Conservation (phyloP, 352 stramenopile species). For the Globisporangium lucens region DNA sequence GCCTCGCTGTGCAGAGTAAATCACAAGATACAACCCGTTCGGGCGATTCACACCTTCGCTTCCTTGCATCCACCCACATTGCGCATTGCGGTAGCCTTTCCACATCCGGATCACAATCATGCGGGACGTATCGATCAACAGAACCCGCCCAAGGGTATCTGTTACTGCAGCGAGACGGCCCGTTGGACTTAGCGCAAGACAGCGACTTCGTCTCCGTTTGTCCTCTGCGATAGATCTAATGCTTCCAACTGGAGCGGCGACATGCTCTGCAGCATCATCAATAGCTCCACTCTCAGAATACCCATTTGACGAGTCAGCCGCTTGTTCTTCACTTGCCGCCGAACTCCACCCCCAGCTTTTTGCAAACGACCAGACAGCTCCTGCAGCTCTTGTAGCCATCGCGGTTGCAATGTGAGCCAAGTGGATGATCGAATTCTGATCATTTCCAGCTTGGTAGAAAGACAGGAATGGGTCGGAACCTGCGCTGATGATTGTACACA, state of each 20-base stretch:
- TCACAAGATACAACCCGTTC: conserved; percentile 73
- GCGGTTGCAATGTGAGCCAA: conserved; percentile 82
- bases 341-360: conserved; percentile 75
- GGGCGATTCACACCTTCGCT: conserved; percentile 42
- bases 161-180: conserved; percentile 65
- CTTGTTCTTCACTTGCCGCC: conserved; percentile 13
- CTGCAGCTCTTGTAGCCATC: conserved; percentile 69
- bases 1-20: conserved; percentile 80
- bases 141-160: conserved; percentile 70
- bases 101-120: conserved; percentile 86
- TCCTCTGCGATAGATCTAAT: conserved; percentile 61
- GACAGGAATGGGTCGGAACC: conserved; percentile 65
- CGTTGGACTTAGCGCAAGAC: conserved; percentile 66
- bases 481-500: conserved; percentile 71
- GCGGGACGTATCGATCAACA: conserved; percentile 72
- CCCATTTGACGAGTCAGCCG: not conserved
- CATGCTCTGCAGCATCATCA: conserved; percentile 64
- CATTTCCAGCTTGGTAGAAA: conserved; percentile 82
- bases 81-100: conserved; percentile 85
- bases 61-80: conserved; percentile 81
- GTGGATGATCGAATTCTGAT: conserved; percentile 86
- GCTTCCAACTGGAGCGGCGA: conserved; percentile 55
- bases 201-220: conserved; percentile 48
- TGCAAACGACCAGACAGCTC: conserved; percentile 80
- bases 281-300: conserved; percentile 28